These are phyloP conservation scores for Chlorella variabilis DNA, from an alignment of 163 green algal species.

Conservation along the genomic window DNA sequence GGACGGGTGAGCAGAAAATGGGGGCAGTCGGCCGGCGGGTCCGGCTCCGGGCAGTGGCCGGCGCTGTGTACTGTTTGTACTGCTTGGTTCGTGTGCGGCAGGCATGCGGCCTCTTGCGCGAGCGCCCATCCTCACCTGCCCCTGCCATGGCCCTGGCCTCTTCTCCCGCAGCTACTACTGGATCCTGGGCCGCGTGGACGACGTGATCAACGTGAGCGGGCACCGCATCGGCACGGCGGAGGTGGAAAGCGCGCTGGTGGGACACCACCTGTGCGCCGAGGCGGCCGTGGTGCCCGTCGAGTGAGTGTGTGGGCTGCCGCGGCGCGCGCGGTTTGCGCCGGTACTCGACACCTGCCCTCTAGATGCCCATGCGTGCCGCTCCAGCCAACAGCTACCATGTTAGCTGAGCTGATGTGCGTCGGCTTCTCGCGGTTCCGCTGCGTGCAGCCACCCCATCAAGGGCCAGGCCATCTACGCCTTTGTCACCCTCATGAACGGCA, in stretches of 20 bases:
- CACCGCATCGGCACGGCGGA: slow-evolving; percentile 90
- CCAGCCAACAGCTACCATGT: too few relatives aligned
- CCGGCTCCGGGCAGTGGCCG: too few relatives aligned
- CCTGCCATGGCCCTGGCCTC: not conserved
- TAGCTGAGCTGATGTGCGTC: too few relatives aligned
- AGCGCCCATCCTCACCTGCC: not conserved
- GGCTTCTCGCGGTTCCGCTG: too few relatives aligned
- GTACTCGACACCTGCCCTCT: too few relatives aligned
- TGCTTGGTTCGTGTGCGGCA: not conserved
- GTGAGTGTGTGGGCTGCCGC: too few relatives aligned
- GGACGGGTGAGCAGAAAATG: slow-evolving; percentile 69
- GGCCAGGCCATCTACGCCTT: slow-evolving; percentile 81
- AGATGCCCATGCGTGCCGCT: too few relatives aligned
- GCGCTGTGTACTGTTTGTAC: not conserved
- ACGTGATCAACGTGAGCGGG: slow-evolving; percentile 89
- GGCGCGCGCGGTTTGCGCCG: too few relatives aligned
- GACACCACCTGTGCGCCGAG: slow-evolving; percentile 70
- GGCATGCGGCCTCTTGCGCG: not conserved
- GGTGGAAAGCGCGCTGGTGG: slow-evolving; percentile 83
- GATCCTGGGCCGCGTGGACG: slow-evolving; percentile 77
- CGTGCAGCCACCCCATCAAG: slow-evolving; percentile 40
- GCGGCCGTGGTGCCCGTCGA: slow-evolving; percentile 80
- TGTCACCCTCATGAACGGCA: slow-evolving; percentile 72
- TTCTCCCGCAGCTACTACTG: slow-evolving; percentile 59
- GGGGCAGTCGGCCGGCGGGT: too few relatives aligned